phyloP scores from a whole-genome alignment of 2,329 filamentous ascomycete species.

The Cladophialophora psammophila region DNA sequence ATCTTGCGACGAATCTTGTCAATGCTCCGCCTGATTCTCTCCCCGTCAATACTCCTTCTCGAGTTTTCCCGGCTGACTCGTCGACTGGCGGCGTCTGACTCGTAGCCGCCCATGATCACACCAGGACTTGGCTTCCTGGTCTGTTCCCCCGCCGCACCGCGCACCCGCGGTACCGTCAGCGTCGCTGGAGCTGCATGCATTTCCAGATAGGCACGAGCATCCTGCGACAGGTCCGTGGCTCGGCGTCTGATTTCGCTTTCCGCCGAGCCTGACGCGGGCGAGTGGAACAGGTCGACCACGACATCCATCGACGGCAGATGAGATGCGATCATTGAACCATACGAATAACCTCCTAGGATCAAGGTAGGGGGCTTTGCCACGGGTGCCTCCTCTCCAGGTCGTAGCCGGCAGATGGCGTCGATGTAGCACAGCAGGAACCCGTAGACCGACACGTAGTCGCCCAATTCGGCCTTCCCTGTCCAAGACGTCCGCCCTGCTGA shows the following conservation, averaged over 20 bases:
- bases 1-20: constrained; percentile 48
- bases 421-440: constrained; percentile 69
- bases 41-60: constrained; percentile 48
- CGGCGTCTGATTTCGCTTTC: constrained; percentile 73
- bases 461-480: constrained; percentile 80
- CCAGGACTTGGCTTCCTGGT: constrained; percentile 26
- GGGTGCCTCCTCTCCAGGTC: constrained; percentile 22
- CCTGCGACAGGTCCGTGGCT: constrained; percentile 65
- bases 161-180: constrained; percentile 8
- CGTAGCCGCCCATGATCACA: constrained; percentile 56
- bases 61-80: constrained; percentile 52
- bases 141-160: constrained; percentile 4
- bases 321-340: constrained; percentile 82
- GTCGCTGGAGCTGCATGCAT: constrained; percentile 18
- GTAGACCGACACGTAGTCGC: constrained; percentile 83
- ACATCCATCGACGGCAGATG: constrained; percentile 68
- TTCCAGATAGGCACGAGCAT: constrained; percentile 34
- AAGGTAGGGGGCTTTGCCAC: constrained; percentile 51
- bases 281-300: constrained; percentile 67
- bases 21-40: constrained; percentile 49
- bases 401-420: constrained; percentile 27
- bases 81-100: constrained; percentile 51
- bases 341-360: constrained; percentile 84
- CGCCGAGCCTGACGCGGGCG: constrained; percentile 62
- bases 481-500: constrained; percentile 84